Evolutionary conservation across 106 monocot genomes (phyloP), one percentile per base, ranked within the genome.

Genomic region (Ottelia alismoides): DNA sequence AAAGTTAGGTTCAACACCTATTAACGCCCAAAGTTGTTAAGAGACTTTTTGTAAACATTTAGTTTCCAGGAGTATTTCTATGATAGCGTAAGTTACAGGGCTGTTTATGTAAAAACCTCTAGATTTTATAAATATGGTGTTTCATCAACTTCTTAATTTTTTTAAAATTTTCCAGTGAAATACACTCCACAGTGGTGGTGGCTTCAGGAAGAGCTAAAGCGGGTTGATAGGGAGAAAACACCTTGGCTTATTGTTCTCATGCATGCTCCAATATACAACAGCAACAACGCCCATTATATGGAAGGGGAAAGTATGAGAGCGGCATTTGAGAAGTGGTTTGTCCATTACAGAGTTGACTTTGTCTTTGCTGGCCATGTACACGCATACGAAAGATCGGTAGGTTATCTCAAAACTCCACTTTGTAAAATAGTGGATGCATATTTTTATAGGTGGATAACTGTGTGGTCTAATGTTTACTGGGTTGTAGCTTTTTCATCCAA

Each of bases 331-430:
- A 53, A 35, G 27, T 85, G 88, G 89, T 85, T 96, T 70, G 79
- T 96, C 18, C 70, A 60, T 26, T 75, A 76, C 32, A 96, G 75
- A 71, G 89, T 96, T 43, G 96, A 96, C 47, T 18, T 96, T 4
- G 74, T 96, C 56, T 96, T 96, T 68, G 75, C 96, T 18, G 96
- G 96, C 24, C 89, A 96, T 30, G 96, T 98, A 27, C 96, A 98
- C 74, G 96, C 96, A 28, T 98, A 98, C 50, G 96, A 98, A 71
- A 76, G 88, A 89, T 98, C 96, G 71, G 96, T 96, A 88, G n/a
- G n/a, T n/a, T n/a, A n/a, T n/a, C n/a, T n/a, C n/a, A n/a, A n/a
- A n/a, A n/a, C n/a, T n/a, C n/a, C n/a, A n/a, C n/a, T n/a, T n/a
- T n/a, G n/a, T n/a, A n/a, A n/a, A n/a, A n/a, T n/a, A n/a, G n/a